phyloP scores from a whole-genome alignment of 495 filamentous ascomycete genomes.

The Penicillium arizonense region DNA sequence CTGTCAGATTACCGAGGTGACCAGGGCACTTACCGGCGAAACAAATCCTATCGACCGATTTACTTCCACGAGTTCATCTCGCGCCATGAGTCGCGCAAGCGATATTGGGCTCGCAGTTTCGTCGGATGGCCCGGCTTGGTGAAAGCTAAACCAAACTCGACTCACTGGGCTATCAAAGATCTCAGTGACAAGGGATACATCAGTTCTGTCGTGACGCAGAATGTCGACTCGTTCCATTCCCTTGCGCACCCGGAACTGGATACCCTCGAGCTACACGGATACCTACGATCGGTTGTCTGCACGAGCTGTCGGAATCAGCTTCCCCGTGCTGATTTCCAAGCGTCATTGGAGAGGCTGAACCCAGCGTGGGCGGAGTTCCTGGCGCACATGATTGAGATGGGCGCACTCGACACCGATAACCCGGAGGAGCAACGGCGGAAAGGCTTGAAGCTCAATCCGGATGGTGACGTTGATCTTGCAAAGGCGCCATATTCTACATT shows the following conservation, averaged over 20 bases:
- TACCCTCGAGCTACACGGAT: constrained; percentile 88
- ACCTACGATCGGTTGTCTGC: constrained; percentile 77
- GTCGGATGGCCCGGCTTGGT: constrained; percentile 83
- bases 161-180: constrained; percentile 71
- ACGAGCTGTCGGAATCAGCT: constrained; percentile 70
- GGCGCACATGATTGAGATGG: constrained; percentile 62
- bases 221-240: constrained; percentile 92
- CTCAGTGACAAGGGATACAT: constrained; percentile 71
- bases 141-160: constrained; percentile 74
- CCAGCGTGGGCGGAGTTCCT: constrained; percentile 84
- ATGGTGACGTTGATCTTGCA: constrained; percentile 93
- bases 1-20: constrained; percentile 89
- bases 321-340: constrained; percentile 70
- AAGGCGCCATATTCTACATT: constrained; percentile 85
- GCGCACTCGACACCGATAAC: constrained; percentile 76
- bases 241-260: constrained; percentile 69
- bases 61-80: constrained; percentile 86
- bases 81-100: constrained; percentile 82
- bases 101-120: constrained; percentile 96
- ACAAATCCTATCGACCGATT: constrained; percentile 85
- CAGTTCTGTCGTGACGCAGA: constrained; percentile 83
- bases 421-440: constrained; percentile 63
- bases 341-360: constrained; percentile 73
- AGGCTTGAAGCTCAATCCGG: constrained; percentile 83
- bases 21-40: constrained; percentile 88